Percentiles rank a stretch among this genome's conserved stretches.
Conservation (phyloP, 2,329 filamentous ascomycete species). For the Emydomyces testavorans region DNA sequence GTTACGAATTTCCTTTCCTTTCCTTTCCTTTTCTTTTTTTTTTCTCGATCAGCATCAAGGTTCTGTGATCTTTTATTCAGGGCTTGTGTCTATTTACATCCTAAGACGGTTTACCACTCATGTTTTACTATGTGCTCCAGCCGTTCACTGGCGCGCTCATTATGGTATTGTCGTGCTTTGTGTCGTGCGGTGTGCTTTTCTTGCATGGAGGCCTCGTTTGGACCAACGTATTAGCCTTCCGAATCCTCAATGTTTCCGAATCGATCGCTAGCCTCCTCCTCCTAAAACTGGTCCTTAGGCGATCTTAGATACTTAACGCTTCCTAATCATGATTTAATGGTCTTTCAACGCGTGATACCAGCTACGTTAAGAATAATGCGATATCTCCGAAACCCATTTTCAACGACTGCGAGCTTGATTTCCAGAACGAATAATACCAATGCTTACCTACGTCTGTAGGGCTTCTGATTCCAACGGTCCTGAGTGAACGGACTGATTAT, state of each 20-base stretch:
- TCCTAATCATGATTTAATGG: not conserved
- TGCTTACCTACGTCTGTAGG: too few species aligned
- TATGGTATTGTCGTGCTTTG: not conserved
- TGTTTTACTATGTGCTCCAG: not conserved
- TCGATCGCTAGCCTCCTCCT: too few species aligned
- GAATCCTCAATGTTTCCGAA: not conserved
- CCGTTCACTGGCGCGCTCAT: not conserved
- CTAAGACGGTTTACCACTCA: not conserved
- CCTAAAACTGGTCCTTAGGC: too few species aligned
- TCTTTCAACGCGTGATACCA: not conserved
- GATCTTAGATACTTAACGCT: not conserved
- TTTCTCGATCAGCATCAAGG: constrained; percentile 17
- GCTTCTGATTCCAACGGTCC: too few species aligned
- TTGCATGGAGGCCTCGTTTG: not conserved
- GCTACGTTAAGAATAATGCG: not conserved
- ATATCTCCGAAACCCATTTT: not conserved
- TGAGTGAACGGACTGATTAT: too few species aligned
- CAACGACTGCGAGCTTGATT: too few species aligned
- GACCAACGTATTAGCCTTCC: not conserved
- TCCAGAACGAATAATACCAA: too few species aligned
- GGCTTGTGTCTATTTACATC: not conserved
- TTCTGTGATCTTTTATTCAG: not conserved
- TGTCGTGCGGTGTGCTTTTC: not conserved
- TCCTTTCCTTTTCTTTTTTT: too few species aligned
- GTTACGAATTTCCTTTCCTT: constrained; percentile 2